Evolutionary conservation across 352 stramenopile genomes (phyloP).

Genomic region (Pilasporangium apinafurcum): DNA sequence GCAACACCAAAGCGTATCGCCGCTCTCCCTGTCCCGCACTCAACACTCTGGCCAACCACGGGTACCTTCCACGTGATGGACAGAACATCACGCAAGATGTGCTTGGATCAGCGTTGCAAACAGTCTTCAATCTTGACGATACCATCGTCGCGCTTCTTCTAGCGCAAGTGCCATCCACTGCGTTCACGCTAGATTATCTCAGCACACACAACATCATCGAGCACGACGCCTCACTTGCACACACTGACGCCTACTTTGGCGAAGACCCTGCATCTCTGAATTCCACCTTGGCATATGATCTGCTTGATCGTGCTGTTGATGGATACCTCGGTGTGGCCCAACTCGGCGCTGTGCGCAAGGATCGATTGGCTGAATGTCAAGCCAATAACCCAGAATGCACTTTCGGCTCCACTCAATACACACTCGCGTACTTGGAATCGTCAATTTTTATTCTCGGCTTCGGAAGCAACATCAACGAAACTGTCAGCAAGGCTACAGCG

Average conservation of each 20-base stretch:
- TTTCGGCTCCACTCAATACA: conserved; percentile 24
- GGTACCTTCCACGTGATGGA: conserved; percentile 18
- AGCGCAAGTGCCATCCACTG: not conserved
- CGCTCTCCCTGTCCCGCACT: conserved; percentile 25
- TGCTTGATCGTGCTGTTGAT: conserved; percentile 16
- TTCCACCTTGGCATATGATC: conserved; percentile 15
- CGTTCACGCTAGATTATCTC: conserved; percentile 6
- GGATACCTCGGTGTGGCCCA: conserved; percentile 20
- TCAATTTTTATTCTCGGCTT: conserved; percentile 25
- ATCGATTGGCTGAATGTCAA: conserved; percentile 17
- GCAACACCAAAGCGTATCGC: conserved; percentile 8
- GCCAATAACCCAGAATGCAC: conserved; percentile 26
- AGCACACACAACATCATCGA: conserved; percentile 31
- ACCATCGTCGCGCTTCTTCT: conserved; percentile 2
- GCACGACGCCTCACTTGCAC: conserved; percentile 42
- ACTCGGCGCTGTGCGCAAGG: conserved; percentile 20
- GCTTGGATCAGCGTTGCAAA: conserved; percentile 4
- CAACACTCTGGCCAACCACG: conserved; percentile 29
- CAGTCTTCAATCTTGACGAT: conserved; percentile 13
- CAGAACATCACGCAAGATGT: conserved; percentile 9
- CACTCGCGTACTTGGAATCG: conserved; percentile 22
- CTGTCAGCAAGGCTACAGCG: conserved; percentile 17
- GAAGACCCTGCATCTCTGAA: conserved; percentile 21
- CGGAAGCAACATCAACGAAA: conserved; percentile 21
- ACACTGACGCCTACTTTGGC: conserved; percentile 39